Base-by-base conservation (phyloP, 2,329 filamentous ascomycete species). In the Epichloe coenophiala region DNA sequence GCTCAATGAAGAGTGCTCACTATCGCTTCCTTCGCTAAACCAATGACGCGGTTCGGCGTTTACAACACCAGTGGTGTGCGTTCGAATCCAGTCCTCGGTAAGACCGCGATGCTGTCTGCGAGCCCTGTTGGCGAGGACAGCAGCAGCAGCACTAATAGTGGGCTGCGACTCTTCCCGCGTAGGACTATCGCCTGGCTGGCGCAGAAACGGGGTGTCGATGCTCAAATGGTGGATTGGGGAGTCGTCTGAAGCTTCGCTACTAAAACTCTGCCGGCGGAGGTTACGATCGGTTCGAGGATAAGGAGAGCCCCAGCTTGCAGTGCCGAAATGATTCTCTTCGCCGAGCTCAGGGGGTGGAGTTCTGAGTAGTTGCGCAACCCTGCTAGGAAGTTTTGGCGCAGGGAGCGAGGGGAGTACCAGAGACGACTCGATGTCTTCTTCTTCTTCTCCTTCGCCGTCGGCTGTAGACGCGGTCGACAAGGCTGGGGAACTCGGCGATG, bases 271-370 rank as follows among this genome's bases (percentile, higher is more conserved):
- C 49, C 68, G 68, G 48, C 73, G 73, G 50, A 75, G 68, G 53
- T 74, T 66, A 58, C 64, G 66, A 51, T 78, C 84, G 39, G 83
- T 77, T 54, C 76, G 76, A 50, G 86, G 83, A 68, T 95, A 95
- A 21, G 90, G 90, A 49, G 89, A 95, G 51, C 90, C 90, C 89
- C 90, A 95, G 64, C 84, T 90, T 46, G 88, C 84, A 45, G 88
- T 93, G 54, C 75, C 74, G 65, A 77, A 81, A 52, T 66, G 68
- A 41, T 60, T 62, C 47, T 71, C 69, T 56, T 67, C 65, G 46
- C 49, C 47, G 23, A 50, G 42, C 55, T 54, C 56, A 45, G 58
- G 56, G 57, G 57, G 71, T 43, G 78, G 75, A n/a, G 75, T 79
- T 62, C 74, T 71, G 60, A 82, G 64, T 52, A 80, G 65, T 51